phyloP scores from a whole-genome alignment of 768 basidiomycete genomes.

The Russula brevipes region DNA sequence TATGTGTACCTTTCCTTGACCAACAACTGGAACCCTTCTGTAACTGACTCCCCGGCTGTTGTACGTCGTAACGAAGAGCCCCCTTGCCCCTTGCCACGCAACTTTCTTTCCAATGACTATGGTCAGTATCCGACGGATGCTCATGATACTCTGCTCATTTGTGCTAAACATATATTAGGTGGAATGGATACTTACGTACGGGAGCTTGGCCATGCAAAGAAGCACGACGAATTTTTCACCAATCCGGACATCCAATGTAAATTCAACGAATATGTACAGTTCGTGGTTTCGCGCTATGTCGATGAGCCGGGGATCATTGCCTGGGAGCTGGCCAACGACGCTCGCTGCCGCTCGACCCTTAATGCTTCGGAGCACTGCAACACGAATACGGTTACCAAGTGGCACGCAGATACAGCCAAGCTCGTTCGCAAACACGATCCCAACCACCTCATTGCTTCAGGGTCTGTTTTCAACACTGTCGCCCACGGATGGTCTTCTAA shows the following conservation, averaged over 20 bases:
- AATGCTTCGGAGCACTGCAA: slow-evolving; percentile 25
- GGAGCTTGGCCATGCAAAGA: slow-evolving; percentile 29
- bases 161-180: slow-evolving; percentile 26
- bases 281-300: slow-evolving; percentile 19
- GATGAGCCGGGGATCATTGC: slow-evolving; percentile 14
- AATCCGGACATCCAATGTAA: slow-evolving; percentile 29
- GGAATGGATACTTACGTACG: slow-evolving; percentile 39
- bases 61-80: slow-evolving; percentile 4
- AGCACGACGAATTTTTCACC: slow-evolving; percentile 40
- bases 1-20: slow-evolving; percentile 30
- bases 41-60: not conserved
- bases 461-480: slow-evolving; percentile 19
- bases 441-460: slow-evolving; percentile 37
- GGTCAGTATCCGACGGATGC: slow-evolving; percentile 22
- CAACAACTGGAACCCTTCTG: slow-evolving; percentile 26
- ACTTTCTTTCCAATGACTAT: slow-evolving; percentile 32
- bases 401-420: slow-evolving; percentile 32
- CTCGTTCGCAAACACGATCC: slow-evolving; percentile 29
- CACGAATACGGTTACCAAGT: slow-evolving; percentile 31
- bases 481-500: not conserved
- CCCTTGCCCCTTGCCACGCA: slow-evolving; percentile 26
- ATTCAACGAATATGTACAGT: slow-evolving; percentile 18
- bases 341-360: slow-evolving; percentile 23
- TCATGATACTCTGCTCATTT: not conserved
- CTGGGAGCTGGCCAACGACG: slow-evolving; percentile 26